phyloP scores from a whole-genome alignment of 352 stramenopile species.

The Phytopythium chamaehyphon region DNA sequence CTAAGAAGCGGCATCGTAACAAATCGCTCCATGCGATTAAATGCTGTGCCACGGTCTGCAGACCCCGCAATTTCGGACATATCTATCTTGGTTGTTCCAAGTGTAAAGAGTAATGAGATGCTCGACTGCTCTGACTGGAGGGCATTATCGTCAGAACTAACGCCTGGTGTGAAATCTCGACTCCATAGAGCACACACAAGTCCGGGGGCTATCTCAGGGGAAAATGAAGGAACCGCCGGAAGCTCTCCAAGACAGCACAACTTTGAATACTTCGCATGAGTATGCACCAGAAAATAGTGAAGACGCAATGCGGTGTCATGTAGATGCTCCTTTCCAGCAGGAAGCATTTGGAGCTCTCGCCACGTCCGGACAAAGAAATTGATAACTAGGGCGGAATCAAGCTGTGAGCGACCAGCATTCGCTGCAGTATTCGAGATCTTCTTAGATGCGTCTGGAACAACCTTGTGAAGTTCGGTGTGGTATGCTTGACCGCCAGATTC shows the following conservation, averaged over 20 bases:
- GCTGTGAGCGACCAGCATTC: neutral
- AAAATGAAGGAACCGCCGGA: slow-evolving; percentile 29
- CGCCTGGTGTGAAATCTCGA: slow-evolving; percentile 46
- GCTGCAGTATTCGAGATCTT: neutral
- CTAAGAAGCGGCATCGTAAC: slow-evolving; percentile 45
- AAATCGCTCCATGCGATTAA: slow-evolving; percentile 41
- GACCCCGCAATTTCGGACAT: slow-evolving; percentile 13
- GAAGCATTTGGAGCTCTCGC: slow-evolving; percentile 42
- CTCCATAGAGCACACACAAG: slow-evolving; percentile 58
- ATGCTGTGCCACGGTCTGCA: slow-evolving; percentile 10
- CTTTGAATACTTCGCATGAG: slow-evolving; percentile 56
- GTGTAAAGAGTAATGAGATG: slow-evolving; percentile 55
- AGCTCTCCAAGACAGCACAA: slow-evolving; percentile 45
- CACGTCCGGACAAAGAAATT: slow-evolving; percentile 63
- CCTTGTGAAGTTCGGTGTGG: neutral
- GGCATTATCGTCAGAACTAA: slow-evolving; percentile 8
- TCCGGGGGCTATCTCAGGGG: slow-evolving; percentile 59
- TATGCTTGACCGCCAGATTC: neutral
- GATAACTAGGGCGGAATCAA: slow-evolving; percentile 20
- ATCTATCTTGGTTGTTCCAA: slow-evolving; percentile 43
- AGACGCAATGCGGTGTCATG: slow-evolving; percentile 34
- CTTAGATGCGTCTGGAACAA: slow-evolving; percentile 12
- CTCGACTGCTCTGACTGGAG: neutral
- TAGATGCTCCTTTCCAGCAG: slow-evolving; percentile 18
- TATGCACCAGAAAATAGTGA: slow-evolving; percentile 53